Percentiles rank a stretch among this genome's conserved stretches.
Conservation (phyloP, 164 flowering plant genomes). For the Vitis riparia region DNA sequence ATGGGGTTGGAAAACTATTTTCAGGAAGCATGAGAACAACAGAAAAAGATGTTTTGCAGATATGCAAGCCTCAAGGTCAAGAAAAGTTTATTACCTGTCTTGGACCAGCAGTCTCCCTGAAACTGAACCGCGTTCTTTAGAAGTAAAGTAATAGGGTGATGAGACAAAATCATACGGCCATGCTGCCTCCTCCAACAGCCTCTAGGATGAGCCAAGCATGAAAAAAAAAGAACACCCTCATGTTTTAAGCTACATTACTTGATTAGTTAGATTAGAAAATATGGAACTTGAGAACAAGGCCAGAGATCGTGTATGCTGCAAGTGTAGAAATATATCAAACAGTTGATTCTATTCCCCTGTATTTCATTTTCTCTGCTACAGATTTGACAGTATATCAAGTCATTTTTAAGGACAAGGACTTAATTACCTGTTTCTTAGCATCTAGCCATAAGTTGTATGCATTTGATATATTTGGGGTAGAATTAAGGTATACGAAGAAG, state of each 20-base stretch:
- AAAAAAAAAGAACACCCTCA: neutral
- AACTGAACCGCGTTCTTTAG: conserved; percentile 43
- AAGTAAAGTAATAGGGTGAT: conserved; percentile 35
- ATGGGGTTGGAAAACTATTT: too few species aligned
- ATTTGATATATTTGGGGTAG: conserved; percentile 29
- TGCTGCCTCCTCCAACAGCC: conserved; percentile 32
- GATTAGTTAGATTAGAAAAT: too few species aligned
- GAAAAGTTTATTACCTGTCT: conserved; percentile 32
- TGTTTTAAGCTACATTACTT: too few species aligned
- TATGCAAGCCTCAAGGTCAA: neutral
- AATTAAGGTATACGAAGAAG: conserved; percentile 50
- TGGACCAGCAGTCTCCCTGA: conserved; percentile 43
- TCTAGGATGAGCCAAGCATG: conserved; percentile 27
- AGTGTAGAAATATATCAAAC: too few species aligned
- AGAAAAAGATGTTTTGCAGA: too few species aligned
- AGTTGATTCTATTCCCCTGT: too few species aligned
- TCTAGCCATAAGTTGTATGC: conserved; percentile 45
- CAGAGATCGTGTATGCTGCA: too few species aligned
- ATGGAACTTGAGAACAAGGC: too few species aligned
- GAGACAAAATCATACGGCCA: conserved; percentile 58
- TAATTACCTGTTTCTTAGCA: conserved; percentile 57
- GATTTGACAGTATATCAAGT: too few species aligned
- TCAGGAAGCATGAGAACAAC: too few species aligned
- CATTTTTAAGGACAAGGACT: neutral
- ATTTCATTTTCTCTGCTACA: too few species aligned